These are phyloP conservation scores for Phytopythium cucurbitacearum DNA, from an alignment of 352 stramenopile genomes.

Conservation along the genomic window DNA sequence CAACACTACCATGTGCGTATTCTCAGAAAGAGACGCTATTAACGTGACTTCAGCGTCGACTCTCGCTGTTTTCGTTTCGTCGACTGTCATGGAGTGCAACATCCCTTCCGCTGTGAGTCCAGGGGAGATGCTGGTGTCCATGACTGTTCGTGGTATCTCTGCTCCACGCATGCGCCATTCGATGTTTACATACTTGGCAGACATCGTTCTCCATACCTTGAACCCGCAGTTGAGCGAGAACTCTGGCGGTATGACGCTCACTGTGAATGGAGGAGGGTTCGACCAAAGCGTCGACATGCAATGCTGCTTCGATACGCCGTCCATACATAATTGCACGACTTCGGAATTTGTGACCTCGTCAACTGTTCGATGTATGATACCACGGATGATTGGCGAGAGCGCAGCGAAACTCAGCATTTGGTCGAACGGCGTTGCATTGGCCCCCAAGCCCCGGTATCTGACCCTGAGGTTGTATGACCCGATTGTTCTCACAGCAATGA, in stretches of 20 bases:
- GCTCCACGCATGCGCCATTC: constrained; percentile 13
- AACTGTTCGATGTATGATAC: constrained; percentile 23
- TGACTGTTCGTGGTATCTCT: constrained; percentile 25
- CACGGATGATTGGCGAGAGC: constrained; percentile 9
- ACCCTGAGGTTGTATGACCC: constrained; percentile 23
- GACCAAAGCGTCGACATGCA: constrained; percentile 20
- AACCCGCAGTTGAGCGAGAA: constrained; percentile 41
- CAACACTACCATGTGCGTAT: constrained; percentile 18
- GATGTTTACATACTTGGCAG: constrained; percentile 28
- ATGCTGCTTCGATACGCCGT: constrained; percentile 44
- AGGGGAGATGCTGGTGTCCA: constrained; percentile 13
- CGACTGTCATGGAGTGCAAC: constrained; percentile 15
- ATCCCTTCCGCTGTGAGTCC: constrained; percentile 9
- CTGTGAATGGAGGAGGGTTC: constrained; percentile 48
- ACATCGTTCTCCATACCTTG: constrained; percentile 28
- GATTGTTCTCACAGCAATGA: constrained; percentile 18
- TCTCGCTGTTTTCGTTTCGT: constrained; percentile 14
- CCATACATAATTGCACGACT: constrained; percentile 8
- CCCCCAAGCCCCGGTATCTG: constrained; percentile 6
- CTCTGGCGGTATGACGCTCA: constrained; percentile 17
- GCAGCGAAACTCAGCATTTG: constrained; percentile 17
- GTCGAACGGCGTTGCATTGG: constrained; percentile 8
- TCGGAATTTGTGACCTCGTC: constrained; percentile 31
- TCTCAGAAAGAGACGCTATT: constrained; percentile 10
- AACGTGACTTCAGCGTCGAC: neutral